Evolutionary conservation across 78 protist genomes (phyloP).

Genomic region (Dictyostelium discoideum): DNA sequence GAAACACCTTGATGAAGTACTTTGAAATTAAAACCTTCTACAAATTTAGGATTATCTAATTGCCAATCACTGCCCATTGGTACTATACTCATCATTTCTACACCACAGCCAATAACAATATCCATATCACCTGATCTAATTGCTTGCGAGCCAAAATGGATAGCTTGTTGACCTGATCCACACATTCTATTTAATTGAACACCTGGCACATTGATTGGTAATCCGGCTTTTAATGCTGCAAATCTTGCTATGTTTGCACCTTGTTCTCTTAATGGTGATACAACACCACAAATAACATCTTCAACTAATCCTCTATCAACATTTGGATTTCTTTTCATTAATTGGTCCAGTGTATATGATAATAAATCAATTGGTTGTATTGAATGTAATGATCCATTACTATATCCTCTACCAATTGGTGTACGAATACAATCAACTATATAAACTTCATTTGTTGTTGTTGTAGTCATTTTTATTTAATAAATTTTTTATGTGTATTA

Average conservation of each 20-base stretch:
- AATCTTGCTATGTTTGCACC: conserved; percentile 89
- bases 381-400: conserved; percentile 51
- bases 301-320: conserved; percentile 75
- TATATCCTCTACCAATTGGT: conserved; percentile 81
- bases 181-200: conserved; percentile 92
- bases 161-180: conserved; percentile 89
- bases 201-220: conserved; percentile 84
- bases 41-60: conserved; percentile 55
- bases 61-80: conserved; percentile 86
- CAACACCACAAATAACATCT: conserved; percentile 87
- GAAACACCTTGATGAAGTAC: conserved; percentile 76
- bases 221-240: conserved; percentile 83
- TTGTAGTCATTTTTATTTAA: not conserved
- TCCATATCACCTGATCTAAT: conserved; percentile 81
- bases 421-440: conserved; percentile 80
- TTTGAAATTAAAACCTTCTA: conserved; percentile 45
- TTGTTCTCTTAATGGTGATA: conserved; percentile 85
- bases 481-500: not conserved
- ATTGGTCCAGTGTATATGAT: conserved; percentile 45
- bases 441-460: not conserved
- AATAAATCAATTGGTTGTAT: conserved; percentile 64
- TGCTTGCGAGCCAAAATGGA: conserved; percentile 91
- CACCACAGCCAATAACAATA: conserved; percentile 87
- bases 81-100: conserved; percentile 88
- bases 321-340: conserved; percentile 52